Evolutionary conservation across 768 basidiomycete species (phyloP), one percentile per base, ranked within the genome.

Genomic region (Jaapia argillacea): DNA sequence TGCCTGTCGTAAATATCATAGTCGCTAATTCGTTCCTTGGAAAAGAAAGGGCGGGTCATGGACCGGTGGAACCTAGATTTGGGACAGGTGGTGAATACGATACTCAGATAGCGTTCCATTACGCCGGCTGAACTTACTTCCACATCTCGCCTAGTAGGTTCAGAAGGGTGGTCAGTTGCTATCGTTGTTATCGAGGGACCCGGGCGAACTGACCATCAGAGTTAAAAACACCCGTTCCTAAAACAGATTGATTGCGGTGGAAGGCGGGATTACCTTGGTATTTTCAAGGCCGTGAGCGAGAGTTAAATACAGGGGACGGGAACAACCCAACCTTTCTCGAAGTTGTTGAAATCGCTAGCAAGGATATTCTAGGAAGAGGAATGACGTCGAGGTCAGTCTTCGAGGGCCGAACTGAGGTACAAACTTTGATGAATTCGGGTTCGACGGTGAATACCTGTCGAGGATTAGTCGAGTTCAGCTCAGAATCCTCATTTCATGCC

Each of bases 161-260:
- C n/a, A n/a, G n/a, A n/a, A n/a, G n/a, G n/a, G n/a, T n/a, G n/a
- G n/a, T n/a, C n/a, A n/a, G n/a, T n/a, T n/a, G n/a, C n/a, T n/a
- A n/a, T n/a, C n/a, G n/a, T n/a, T n/a, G n/a, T n/a, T n/a, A n/a
- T n/a, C n/a, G 26, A 27, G 13, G 37, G 20, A 38, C 20, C 10
- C 37, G 37, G 25, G 4, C 5, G n/a, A 13, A 12, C 58, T 42
- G 43, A 67, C 72, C 71, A 51, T 75, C 72, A 2, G 71, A 67
- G 47, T 74, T 77, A 57, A 79, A 78, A 4, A 79, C 68, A 4
- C 78, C 77, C 0, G 62, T 68, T 13, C 75, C 75, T 13, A 75
- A 52, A 12, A 74, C 56, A 7, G 53, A 40, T 24, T 37, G 24
- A 54, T 56, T 56, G 46, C 45, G 54, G 45, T 61, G 59, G 56